Evolutionary conservation across 2,329 filamentous ascomycete species (phyloP), one percentile per base, ranked within the genome.

Genomic region (Biscogniauxia sp.): DNA sequence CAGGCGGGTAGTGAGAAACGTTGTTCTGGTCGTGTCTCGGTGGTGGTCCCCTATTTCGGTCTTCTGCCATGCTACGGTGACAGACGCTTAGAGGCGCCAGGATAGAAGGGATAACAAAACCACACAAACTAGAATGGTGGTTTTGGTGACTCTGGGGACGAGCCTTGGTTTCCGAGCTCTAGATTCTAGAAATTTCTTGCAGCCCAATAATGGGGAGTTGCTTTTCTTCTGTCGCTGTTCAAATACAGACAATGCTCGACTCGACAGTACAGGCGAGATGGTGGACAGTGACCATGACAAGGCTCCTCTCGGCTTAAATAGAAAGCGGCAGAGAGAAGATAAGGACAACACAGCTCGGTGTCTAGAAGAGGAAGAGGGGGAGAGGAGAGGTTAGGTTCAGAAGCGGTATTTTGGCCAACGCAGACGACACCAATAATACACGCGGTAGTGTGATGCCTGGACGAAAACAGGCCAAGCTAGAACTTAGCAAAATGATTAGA

Each of bases 1-100:
- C 71, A 13, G 76, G 74, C 56, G 78, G 76, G 66, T 80, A 77
- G 60, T 77, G 76, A 59, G 72, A 74, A 49, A 80, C 78, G 69
- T 79, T 76, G 66, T 70, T 59, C 45, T 66, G 68, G 20, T 73
- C 66, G 67, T 75, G 72, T 64, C 72, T 74, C 54, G 70, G 68
- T 59, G 69, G 71, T 62, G 74, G 72, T 70, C 70, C 72, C 70
- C 71, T 72, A 58, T 64, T 62, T 56, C 72, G 70, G 59, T 77
- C 73, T 69, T 76, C 75, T 68, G 73, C 74, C 77, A 77, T 78
- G 62, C 68, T 75, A 70, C 69, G 65, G 61, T 67, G 63, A 68
- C 62, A 56, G 66, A 71, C 68, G 68, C 65, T 67, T 64, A 56
- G 57, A 64, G 66, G 69, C 70, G 71, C 72, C 72, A 73, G 68